Evolutionary conservation across 495 filamentous ascomycete species (phyloP), one percentile per base, ranked within the genome.

Genomic region (Aspergillus haitiensis): DNA sequence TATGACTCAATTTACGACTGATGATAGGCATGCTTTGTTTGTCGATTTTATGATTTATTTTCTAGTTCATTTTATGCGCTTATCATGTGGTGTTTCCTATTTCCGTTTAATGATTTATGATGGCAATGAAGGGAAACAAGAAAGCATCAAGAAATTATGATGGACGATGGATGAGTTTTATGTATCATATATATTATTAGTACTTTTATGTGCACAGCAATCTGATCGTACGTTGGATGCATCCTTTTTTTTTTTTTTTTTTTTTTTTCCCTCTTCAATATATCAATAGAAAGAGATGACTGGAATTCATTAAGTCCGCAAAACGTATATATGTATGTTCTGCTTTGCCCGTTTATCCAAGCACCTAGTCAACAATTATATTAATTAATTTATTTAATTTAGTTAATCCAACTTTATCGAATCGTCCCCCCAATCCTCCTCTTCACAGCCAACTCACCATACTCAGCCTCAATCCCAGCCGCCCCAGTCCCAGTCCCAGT

Each of bases 371-470:
- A 3, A 27, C 21, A 49, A 36, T 49, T 12, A 11, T 33, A 11
- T 33, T 32, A 64, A 40, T 44, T 33, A 13, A 48, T 37, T 50
- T n/a, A 42, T 16, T 27, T 2, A 35, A 36, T 27, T 15, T 11
- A n/a, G n/a, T n/a, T n/a, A n/a, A 59, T 40, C 16, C 21, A 27
- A 56, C 45, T 13, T 16, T 56, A 59, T 56, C 60, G 36, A 54
- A 66, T 35, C 56, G 64, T 56, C 51, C 57, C 61, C 61, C 57
- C 40, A 58, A 75, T 32, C 61, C 66, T 60, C 56, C 60, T 55
- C 60, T 56, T 50, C 54, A 74, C 68, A 59, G 71, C 71, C 67
- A 72, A 68, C 18, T 65, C 66, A 40, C 69, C 67, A 66, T 69
- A 75, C 40, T 69, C 46, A 34, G 72, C 70, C 5, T 58, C 58